Evolutionary conservation across 768 basidiomycete species (phyloP), one percentile per base, ranked within the genome.

Genomic region (Astraeus odoratus): DNA sequence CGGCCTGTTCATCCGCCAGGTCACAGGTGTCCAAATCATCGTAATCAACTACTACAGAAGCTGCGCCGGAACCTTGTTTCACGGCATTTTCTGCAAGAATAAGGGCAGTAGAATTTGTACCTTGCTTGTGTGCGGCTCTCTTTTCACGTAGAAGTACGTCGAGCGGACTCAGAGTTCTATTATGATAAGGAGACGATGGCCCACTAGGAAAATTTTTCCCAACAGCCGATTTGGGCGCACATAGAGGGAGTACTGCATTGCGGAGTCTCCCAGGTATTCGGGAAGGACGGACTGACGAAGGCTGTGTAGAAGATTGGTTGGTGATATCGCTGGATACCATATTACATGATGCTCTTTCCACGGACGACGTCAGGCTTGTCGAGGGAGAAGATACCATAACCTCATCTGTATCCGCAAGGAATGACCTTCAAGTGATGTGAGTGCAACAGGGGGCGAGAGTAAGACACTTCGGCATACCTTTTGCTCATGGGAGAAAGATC

Each of bases 91-190:
- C 77, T 12, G 78, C 80, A 12, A 57, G 70, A 48, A 59, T 65
- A 43, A 77, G 55, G 7, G 71, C 75, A 7, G 69, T 61, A 12
- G 38, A 59, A 34, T 70, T 71, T 22, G 68, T 65, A 12, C 65
- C 63, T 18, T 51, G 65, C 33, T 51, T 58, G 5, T 65, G 51
- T 35, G 55, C 53, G 20, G 54, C 34, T 15, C 51, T 49, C 55
- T 78, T 81, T 59, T 81, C 80, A 50, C 69, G 75, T 30, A 82
- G 57, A 24, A 83, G 69, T 1, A 65, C 70, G 39, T 69, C 71
- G 18, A 85, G 66, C 8, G 83, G 81, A 49, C 80, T 75, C 25
- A n/a, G n/a, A 9, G 47, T 34, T 30, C 49, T 58, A 52, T 63
- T 65, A 34, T 43, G 48, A 13, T 46, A 34, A 8, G 39, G 22